These are phyloP conservation scores for Pinus taeda DNA, from an alignment of 75 land plant genomes.

Conservation along the genomic window DNA sequence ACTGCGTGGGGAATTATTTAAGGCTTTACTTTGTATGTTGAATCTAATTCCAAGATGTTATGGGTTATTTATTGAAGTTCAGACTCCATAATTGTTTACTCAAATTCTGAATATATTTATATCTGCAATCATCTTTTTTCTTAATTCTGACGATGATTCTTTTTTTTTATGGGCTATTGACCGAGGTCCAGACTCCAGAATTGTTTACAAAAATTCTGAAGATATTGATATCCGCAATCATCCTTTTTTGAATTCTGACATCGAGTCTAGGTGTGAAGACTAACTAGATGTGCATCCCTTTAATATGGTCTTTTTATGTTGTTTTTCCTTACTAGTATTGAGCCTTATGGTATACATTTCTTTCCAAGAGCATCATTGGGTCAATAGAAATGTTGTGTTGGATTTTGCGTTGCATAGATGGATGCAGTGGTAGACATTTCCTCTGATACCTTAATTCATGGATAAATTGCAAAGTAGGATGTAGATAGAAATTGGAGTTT, in stretches of 20 bases:
- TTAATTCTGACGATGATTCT: neutral
- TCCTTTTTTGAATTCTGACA: too few species aligned
- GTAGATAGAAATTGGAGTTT: neutral
- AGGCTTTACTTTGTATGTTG: neutral
- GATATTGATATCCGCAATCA: too few species aligned
- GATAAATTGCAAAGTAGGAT: neutral
- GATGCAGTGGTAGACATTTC: constrained; percentile 10
- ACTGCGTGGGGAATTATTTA: neutral
- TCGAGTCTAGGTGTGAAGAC: neutral
- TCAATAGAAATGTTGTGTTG: neutral
- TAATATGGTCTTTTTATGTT: neutral
- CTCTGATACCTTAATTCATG: neutral
- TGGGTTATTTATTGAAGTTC: neutral
- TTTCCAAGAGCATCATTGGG: neutral
- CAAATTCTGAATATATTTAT: neutral
- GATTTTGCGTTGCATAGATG: neutral
- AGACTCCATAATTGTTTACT: neutral
- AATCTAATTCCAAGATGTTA: neutral
- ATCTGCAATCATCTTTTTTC: too few species aligned
- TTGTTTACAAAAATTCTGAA: too few species aligned
- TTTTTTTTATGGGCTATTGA: too few species aligned
- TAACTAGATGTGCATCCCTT: neutral
- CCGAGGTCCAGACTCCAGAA: too few species aligned
- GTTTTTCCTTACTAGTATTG: neutral
- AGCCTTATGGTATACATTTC: neutral